Base-by-base conservation (phyloP, 2,329 filamentous ascomycete genomes). In the Exophiala sp. region DNA sequence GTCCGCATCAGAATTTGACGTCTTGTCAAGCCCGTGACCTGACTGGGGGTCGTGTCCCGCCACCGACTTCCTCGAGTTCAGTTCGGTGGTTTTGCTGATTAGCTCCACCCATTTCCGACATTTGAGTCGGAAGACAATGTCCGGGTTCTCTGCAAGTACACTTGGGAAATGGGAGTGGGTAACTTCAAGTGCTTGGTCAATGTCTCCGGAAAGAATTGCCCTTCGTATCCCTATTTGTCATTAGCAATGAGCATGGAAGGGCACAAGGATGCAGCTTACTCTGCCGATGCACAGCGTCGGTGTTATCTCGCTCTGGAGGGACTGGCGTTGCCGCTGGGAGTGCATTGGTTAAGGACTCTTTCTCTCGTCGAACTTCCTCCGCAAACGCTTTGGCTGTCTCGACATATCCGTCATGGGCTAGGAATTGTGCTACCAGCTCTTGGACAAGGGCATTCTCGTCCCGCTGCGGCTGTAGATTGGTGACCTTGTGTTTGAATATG, bases 81-180 rank as follows among this genome's bases (percentile, higher is more conserved):
- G 68, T 59, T 90, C 85, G 2, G 83, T 82, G 29, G 82, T 83
- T 50, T 78, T 79, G 34, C 86, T 80, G 61, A 95, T 88, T 84
- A 98, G 91, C 67, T 98, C 93, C 53, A 97, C 84, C 66, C 97
- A 96, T 65, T 93, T 94, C 53, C 89, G 82, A 64, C 90, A 96
- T 58, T 85, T 81, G 42, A 98, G 73, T 50, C 83, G 85, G 69
- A 98, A 97, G 64, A 90, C 83, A 13, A 96, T 88, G 46, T 88
- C 81, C 47, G 87, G 81, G 62, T 95, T 88, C 18, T 87, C 79
- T 40, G 80, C 76, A 14, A 98, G 76, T 1, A 97, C 88, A 19
- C 78, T 76, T 3, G 88, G 86, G 61, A 96, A 98, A 63, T 83
- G 87, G 10, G 76, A 74, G 43, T 83, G 80, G 2, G 87, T 95